phyloP scores from a whole-genome alignment of 176 grass and related monocot genomes.

The Oryza glumipatula region DNA sequence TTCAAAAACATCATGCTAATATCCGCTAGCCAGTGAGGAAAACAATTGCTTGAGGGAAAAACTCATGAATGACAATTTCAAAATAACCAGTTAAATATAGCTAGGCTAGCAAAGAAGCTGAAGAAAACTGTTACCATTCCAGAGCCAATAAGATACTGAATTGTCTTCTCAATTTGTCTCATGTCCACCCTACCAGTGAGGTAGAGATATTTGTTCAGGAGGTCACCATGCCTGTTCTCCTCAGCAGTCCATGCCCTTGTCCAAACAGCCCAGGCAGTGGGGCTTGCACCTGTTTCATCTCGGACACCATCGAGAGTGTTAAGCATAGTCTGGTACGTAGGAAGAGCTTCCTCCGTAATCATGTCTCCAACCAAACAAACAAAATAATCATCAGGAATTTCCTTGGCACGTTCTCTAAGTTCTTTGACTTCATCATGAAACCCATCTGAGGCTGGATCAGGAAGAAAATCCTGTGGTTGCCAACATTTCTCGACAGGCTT shows the following conservation, averaged over 20 bases:
- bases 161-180: conserved; percentile 93
- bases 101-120: background rate
- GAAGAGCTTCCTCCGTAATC: conserved; percentile 98
- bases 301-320: conserved; percentile 91
- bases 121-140: conserved; percentile 76
- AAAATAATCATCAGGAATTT: conserved; percentile 96
- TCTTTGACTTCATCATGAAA: conserved; percentile 92
- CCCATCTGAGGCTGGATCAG: conserved; percentile 81
- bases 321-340: conserved; percentile 98
- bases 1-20: background rate
- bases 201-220: conserved; percentile 92
- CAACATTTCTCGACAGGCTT: conserved; percentile 98
- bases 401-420: conserved; percentile 82
- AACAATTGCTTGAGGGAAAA: background rate
- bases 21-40: background rate
- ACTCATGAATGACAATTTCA: conserved; percentile 17
- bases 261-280: conserved; percentile 91
- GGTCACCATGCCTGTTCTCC: conserved; percentile 95
- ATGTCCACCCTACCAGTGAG: conserved; percentile 91
- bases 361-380: conserved; percentile 95
- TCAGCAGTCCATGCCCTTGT: conserved; percentile 98
- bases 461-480: conserved; percentile 97
- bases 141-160: conserved; percentile 95
- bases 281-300: conserved; percentile 95
- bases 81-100: conserved; percentile 3